These are phyloP conservation scores for Cyberlindnera americana DNA, from an alignment of 805 yeast genomes.

Conservation along the genomic window DNA sequence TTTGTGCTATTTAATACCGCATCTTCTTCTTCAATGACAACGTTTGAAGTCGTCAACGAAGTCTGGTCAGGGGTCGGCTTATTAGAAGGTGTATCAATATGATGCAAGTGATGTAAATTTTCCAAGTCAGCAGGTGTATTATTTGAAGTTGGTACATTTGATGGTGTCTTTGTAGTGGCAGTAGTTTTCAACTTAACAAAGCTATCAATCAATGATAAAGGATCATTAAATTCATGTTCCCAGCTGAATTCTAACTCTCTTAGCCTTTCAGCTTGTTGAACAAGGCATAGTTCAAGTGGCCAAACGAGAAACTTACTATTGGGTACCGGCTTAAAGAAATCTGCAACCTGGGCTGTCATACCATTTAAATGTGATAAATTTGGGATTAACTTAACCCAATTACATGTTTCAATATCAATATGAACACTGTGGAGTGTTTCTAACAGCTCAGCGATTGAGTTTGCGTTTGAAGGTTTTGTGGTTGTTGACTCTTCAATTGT, in stretches of 20 bases:
- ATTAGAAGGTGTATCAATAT: constrained; percentile 9
- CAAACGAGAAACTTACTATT: constrained; percentile 59
- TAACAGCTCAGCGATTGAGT: constrained; percentile 34
- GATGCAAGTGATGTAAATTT: constrained; percentile 1
- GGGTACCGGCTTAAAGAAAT: constrained; percentile 47
- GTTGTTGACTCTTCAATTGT: constrained; percentile 34
- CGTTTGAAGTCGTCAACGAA: neutral
- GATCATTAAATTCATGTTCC: constrained; percentile 11
- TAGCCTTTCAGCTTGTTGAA: constrained; percentile 41
- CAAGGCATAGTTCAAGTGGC: constrained; percentile 67
- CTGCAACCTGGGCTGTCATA: constrained; percentile 58
- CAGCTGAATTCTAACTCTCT: neutral
- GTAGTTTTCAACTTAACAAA: constrained; percentile 37
- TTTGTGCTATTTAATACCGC: constrained; percentile 1
- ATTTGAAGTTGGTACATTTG: constrained; percentile 24
- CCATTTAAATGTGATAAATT: constrained; percentile 66
- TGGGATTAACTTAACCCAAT: constrained; percentile 70
- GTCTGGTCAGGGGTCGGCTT: constrained; percentile 10
- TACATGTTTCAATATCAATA: constrained; percentile 14
- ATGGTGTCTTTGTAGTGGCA: constrained; percentile 36
- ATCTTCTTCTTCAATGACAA: constrained; percentile 1
- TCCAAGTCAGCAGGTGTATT: constrained; percentile 24
- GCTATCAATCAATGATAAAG: constrained; percentile 37
- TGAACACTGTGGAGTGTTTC: constrained; percentile 33
- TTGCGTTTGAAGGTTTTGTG: constrained; percentile 40